phyloP scores from a whole-genome alignment of 2,329 filamentous ascomycete genomes.

The Penicillium sp. region DNA sequence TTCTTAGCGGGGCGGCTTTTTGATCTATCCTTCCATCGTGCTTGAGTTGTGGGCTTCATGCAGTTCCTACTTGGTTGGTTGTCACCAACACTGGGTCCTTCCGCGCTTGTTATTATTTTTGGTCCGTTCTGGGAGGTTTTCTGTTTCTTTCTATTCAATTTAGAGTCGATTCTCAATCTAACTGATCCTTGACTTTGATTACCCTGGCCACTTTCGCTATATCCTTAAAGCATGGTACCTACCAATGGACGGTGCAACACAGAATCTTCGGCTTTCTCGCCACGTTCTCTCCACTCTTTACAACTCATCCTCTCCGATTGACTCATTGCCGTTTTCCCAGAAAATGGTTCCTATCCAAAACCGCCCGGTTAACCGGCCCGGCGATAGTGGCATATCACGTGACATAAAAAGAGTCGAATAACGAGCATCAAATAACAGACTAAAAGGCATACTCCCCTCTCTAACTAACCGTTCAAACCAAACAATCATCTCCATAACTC shows the following conservation, averaged over 20 bases:
- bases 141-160: constrained; percentile 1
- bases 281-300: background rate
- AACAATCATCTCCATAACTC: background rate
- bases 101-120: background rate
- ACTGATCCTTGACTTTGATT: background rate
- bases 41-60: background rate
- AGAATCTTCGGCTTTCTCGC: background rate
- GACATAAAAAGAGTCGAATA: background rate
- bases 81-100: background rate
- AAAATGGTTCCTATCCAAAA: background rate
- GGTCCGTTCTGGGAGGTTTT: background rate
- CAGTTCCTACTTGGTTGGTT: background rate
- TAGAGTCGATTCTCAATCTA: background rate
- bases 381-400: background rate
- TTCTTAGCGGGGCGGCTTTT: constrained; percentile 23
- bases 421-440: background rate
- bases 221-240: background rate
- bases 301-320: background rate
- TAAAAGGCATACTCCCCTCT: too few species aligned
- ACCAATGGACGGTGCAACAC: background rate
- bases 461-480: background rate
- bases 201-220: background rate
- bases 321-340: background rate
- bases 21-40: constrained; percentile 1
- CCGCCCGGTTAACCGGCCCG: constrained; percentile 11